Evolutionary conservation across 2,329 filamentous ascomycete species (phyloP).

Genomic region (Paecilomyces formosus): DNA sequence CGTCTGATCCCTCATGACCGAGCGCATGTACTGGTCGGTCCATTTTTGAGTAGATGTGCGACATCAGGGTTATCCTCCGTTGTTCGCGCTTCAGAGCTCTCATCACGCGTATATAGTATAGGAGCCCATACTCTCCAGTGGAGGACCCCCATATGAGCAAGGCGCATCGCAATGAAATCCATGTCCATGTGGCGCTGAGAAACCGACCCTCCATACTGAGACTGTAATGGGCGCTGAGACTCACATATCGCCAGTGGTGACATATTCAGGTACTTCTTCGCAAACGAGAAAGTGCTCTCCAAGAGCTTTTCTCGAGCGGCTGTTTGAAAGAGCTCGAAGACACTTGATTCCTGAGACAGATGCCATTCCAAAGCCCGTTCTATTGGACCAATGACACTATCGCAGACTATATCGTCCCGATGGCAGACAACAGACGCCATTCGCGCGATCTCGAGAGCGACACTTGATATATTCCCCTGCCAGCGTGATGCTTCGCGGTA

Average conservation of each 20-base stretch:
- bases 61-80: not conserved
- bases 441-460: constrained; percentile 37
- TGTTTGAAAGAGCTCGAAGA: constrained; percentile 26
- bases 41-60: not conserved
- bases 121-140: constrained; percentile 87
- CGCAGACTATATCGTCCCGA: constrained; percentile 19
- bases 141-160: constrained; percentile 75
- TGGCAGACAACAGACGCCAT: constrained; percentile 27
- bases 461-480: constrained; percentile 26
- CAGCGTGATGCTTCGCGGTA: constrained; percentile 19
- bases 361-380: constrained; percentile 27
- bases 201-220: constrained; percentile 6
- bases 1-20: not conserved
- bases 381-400: constrained; percentile 25
- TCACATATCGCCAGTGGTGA: constrained; percentile 38
- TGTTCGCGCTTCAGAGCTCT: not conserved
- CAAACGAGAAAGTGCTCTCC: constrained; percentile 20
- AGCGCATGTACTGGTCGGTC: not conserved
- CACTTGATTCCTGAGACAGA: constrained; percentile 23
- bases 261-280: constrained; percentile 32
- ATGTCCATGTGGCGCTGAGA: constrained; percentile 25
- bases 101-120: constrained; percentile 55
- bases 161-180: constrained; percentile 58
- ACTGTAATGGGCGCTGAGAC: constrained; percentile 26
- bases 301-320: constrained; percentile 26